Evolutionary conservation across 2,329 filamentous ascomycete species (phyloP), one percentile per base, ranked within the genome.

Genomic region (Alternaria infectoria): DNA sequence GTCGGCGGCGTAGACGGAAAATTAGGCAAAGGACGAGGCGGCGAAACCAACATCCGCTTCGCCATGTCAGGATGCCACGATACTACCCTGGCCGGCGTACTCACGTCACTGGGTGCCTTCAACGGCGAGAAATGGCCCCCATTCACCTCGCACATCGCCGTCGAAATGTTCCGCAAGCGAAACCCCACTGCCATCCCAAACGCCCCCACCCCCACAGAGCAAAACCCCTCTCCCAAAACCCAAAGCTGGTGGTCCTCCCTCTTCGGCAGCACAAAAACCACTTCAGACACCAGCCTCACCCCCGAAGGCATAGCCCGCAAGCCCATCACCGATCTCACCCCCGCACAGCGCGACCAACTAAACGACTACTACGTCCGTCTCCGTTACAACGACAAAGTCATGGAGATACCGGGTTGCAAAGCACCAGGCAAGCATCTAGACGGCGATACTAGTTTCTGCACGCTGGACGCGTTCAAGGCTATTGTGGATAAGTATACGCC

Each of bases 401-500:
- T 98, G 75, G 88, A 86, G 13, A 86, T 99, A 17, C 95, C 95
- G 0, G 94, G 93, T 3, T 99, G 96, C 79, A 89, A 86, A 69
- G 81, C 86, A 10, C 80, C 85, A 0, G 93, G 93, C 7, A 96
- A 94, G 64, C 96, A 99, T 80, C 85, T 97, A 3, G 88, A 92
- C 1, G 93, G 93, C 1, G 92, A 98, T 71, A 90, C 93, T 70
- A 92, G 89, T 25, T 95, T 98, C 74, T 99, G 96, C 81, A 98
- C 95, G 0, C 81, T 99, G 89, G 88, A 91, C 60, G 93, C 95
- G 0, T 99, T 99, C 85, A 98, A 98, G 81, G 84, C 88, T 55
- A 92, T 97, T 59, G 93, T 96, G 3, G 95, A 98, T 81, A 93
- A 93, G 74, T 96, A 92, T 76, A 96, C 93, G 2, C 96, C 96